These are phyloP conservation scores for Artomyces pyxidatus DNA, from an alignment of 768 basidiomycete species.

Conservation along the genomic window DNA sequence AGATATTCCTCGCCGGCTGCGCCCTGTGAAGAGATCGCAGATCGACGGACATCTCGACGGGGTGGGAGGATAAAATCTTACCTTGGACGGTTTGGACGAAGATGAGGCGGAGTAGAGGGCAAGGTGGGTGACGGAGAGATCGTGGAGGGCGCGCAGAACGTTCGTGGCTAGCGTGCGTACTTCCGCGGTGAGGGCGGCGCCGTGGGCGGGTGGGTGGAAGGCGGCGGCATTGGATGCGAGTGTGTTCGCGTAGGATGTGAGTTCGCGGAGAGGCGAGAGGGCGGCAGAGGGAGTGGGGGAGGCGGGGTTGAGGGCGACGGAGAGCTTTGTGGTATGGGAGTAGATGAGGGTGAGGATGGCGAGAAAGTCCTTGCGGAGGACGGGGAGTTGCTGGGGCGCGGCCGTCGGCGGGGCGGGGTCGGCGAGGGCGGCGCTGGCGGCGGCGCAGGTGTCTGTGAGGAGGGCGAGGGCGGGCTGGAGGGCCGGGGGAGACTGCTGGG, in stretches of 20 bases:
- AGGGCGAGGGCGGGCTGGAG: conserved; percentile 4
- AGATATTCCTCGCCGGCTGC: conserved; percentile 40
- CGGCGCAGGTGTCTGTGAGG: conserved; percentile 19
- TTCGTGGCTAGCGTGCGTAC: conserved; percentile 10
- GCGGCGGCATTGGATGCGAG: conserved; percentile 13
- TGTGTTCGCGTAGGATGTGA: conserved; percentile 4
- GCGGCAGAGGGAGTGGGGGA: conserved; percentile 30
- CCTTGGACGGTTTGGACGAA: no score
- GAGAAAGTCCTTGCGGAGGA: conserved; percentile 47
- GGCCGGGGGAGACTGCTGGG: conserved; percentile 24
- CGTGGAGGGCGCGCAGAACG: conserved; percentile 11
- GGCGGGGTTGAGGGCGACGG: conserved; percentile 54
- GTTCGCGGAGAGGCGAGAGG: conserved; percentile 8
- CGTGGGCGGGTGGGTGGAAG: conserved; percentile 12
- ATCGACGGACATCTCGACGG: conserved; percentile 16
- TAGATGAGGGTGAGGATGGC: conserved; percentile 54
- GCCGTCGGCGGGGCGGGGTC: conserved; percentile 9
- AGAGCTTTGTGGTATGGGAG: conserved; percentile 47
- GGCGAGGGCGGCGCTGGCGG: conserved; percentile 21
- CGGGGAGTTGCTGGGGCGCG: conserved; percentile 22
- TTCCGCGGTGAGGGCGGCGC: conserved; percentile 16
- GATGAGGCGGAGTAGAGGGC: not conserved
- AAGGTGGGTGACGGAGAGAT: conserved; percentile 10
- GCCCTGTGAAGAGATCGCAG: not conserved
- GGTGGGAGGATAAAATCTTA: no score